phyloP scores from a whole-genome alignment of 2,329 filamentous ascomycete species.

The Aspergillus tamarii region DNA sequence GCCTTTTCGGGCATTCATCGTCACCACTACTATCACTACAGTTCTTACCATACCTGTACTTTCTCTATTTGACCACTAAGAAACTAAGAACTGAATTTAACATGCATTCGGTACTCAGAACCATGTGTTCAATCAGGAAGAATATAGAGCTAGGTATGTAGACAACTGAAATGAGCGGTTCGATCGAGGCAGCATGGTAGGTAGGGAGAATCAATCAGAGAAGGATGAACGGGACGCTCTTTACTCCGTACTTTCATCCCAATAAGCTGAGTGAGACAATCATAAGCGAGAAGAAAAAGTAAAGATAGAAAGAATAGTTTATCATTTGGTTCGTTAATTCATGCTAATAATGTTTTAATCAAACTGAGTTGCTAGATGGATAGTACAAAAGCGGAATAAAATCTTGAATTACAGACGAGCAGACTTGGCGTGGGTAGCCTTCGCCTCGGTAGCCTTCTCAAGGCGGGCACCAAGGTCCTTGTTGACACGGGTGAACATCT shows the following conservation, averaged over 20 bases:
- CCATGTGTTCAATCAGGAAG: background rate
- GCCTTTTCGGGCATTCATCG: background rate
- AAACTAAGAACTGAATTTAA: background rate
- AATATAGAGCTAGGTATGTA: background rate
- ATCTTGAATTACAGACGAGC: slow-evolving; percentile 33
- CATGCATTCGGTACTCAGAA: background rate
- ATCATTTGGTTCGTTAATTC: slow-evolving; percentile 9
- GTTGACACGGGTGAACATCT: slow-evolving; percentile 64
- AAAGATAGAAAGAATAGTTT: background rate
- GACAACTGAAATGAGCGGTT: background rate
- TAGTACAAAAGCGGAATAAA: background rate
- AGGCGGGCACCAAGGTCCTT: slow-evolving; percentile 57
- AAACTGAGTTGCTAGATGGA: slow-evolving; percentile 1
- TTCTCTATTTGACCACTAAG: background rate
- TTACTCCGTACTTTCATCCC: background rate
- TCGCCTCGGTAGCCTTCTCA: slow-evolving; percentile 55
- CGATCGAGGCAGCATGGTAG: background rate
- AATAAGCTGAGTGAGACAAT: background rate
- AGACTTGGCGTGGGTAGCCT: slow-evolving; percentile 23
- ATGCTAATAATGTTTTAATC: slow-evolving; percentile 3
- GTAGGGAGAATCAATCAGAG: no score
- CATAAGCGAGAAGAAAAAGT: background rate
- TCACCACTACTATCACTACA: background rate
- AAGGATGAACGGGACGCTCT: background rate
- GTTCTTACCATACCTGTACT: background rate